Evolutionary conservation across 257 asterid species (phyloP).

Genomic region (Nicotiana sylvestris): DNA sequence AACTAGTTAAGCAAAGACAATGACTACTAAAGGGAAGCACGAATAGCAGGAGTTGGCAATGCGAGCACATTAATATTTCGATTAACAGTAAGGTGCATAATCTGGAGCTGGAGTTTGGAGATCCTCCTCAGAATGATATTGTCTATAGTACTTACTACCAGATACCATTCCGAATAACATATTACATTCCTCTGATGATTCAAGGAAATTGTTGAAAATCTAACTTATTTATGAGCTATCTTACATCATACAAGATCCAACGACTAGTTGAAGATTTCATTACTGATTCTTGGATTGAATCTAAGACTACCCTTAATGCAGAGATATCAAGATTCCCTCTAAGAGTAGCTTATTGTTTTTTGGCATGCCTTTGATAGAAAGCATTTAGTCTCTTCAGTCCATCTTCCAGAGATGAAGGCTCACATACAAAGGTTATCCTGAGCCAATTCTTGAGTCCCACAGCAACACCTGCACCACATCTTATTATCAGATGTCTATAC

Average conservation of each 20-base stretch:
- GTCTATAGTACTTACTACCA: not conserved
- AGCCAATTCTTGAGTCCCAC: constrained; percentile 82
- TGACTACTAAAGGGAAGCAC: too few species aligned
- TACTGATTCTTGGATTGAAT: not conserved
- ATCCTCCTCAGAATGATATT: not conserved
- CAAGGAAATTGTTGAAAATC: constrained; percentile 1
- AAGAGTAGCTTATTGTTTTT: constrained; percentile 43
- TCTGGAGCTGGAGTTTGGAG: not conserved
- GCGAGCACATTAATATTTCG: too few species aligned
- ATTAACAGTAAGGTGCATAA: not conserved
- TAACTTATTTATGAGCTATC: not conserved
- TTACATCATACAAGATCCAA: constrained; percentile 13
- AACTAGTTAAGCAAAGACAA: too few species aligned
- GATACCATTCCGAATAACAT: not conserved
- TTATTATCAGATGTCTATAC: not conserved
- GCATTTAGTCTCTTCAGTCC: constrained; percentile 56
- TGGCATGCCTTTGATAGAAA: constrained; percentile 58
- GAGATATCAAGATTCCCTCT: not conserved
- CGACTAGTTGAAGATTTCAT: constrained; percentile 17
- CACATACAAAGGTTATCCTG: constrained; percentile 64
- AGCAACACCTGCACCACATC: constrained; percentile 45
- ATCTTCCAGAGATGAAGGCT: constrained; percentile 60
- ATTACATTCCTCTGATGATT: not conserved
- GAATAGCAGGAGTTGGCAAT: too few species aligned
- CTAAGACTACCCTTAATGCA: not conserved